Evolutionary conservation across 192 early-diverging fungal species (phyloP), one percentile per base, ranked within the genome.

Genomic region (Dimargaris cristalligena): DNA sequence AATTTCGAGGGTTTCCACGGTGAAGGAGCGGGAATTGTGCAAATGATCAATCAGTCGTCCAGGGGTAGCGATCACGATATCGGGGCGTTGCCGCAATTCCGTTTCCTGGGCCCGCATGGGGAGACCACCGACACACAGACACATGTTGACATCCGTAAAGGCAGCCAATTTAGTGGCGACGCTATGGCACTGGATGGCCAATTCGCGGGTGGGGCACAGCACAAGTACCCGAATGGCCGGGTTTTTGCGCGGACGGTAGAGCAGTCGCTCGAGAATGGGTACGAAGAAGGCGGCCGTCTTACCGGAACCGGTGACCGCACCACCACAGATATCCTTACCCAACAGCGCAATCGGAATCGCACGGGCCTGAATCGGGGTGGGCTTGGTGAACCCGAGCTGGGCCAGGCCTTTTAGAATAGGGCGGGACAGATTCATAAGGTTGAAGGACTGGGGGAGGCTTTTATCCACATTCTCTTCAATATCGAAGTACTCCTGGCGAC

Each of bases 11-110:
- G 64, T 69, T 60, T 96, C 92, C 34, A 97, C 62, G 14, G 74
- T 72, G 75, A 99, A 94, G 26, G 86, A 84, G 48, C 69, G 76
- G 44, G 92, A 91, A 73, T 99, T 99, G 61, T 84, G 84, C 41
- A 99, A 69, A 63, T 97, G 94, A 71, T 99, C 96, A 63, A 99
- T 96, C 32, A 99, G 78, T 60, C 96, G 86, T 67, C 96, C 96
- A 9, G 96, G 94, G 10, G 96, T 99, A 25, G 94, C 94, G 68
- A 99, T 91, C 45, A 99, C 83, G 1, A 96, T 73, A 65, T 99
- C 94, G 6, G 94, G 96, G 22, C 86, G 76, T 63, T 77, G 75
- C 22, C 78, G 72, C 45, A 97, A 78, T 70, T 97, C 94, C 0
- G 73, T 67, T 67, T 95, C 93, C 73, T 99, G 96, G 28, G 69